Evolutionary conservation across 2,329 filamentous ascomycete genomes (phyloP).

Genomic region (Paecilomyces variotii): DNA sequence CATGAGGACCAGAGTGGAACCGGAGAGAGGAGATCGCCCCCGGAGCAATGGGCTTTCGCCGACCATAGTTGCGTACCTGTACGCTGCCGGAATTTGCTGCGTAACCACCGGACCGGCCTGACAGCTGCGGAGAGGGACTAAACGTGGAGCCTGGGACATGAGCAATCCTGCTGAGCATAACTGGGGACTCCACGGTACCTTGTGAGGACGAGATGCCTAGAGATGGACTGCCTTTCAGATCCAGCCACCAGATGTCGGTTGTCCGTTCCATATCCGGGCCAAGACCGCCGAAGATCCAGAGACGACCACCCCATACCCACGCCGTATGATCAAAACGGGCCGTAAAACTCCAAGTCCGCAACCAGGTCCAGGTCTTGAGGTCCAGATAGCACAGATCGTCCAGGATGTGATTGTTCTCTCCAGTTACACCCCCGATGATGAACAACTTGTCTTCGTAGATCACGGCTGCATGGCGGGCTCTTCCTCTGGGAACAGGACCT

Average conservation of each 20-base stretch:
- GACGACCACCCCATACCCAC: constrained; percentile 83
- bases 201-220: constrained; percentile 64
- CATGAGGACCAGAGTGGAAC: constrained; percentile 77
- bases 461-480: constrained; percentile 87
- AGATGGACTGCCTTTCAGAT: constrained; percentile 81
- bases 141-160: constrained; percentile 29
- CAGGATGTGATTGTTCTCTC: constrained; percentile 81
- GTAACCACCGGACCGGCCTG: constrained; percentile 46
- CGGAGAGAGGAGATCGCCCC: constrained; percentile 84
- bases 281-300: constrained; percentile 95
- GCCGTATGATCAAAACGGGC: constrained; percentile 90
- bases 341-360: constrained; percentile 89
- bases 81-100: constrained; percentile 63
- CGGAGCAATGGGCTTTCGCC: constrained; percentile 55
- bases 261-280: constrained; percentile 96
- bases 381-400: constrained; percentile 97
- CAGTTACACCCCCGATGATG: constrained; percentile 90
- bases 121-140: constrained; percentile 27
- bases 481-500: constrained; percentile 77
- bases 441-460: constrained; percentile 96
- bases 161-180: constrained; percentile 24
- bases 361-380: constrained; percentile 97
- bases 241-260: constrained; percentile 94
- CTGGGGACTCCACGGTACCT: constrained; percentile 41
- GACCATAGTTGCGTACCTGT: constrained; percentile 47